phyloP scores from a whole-genome alignment of 345 rosid genomes.

The Heritiera littoralis region DNA sequence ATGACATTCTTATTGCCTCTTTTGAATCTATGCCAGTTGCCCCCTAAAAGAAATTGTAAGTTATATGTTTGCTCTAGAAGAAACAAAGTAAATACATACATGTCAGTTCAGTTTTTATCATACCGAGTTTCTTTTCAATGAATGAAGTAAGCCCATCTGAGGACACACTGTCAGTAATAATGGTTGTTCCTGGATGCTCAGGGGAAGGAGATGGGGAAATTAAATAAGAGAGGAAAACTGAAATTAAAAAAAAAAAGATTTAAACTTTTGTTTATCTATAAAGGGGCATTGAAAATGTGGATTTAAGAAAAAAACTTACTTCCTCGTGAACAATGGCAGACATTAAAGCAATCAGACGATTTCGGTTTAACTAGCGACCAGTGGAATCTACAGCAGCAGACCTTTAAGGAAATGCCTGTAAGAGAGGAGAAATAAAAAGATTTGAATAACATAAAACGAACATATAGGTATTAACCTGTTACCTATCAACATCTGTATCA shows the following conservation, averaged over 20 bases:
- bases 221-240: background rate
- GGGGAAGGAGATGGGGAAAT: slow-evolving; percentile 20
- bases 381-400: slow-evolving; percentile 99
- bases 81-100: background rate
- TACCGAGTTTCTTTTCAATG: slow-evolving; percentile 94
- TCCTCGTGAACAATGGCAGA: slow-evolving; percentile 96
- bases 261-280: background rate
- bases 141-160: slow-evolving; percentile 85
- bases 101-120: slow-evolving; percentile 18
- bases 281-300: background rate
- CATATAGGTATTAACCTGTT: slow-evolving; percentile 14
- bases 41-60: slow-evolving; percentile 50
- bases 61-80: slow-evolving; percentile 14
- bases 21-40: slow-evolving; percentile 91
- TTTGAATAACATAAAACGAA: background rate
- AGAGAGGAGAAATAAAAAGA: slow-evolving; percentile 12
- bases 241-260: background rate
- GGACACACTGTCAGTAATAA: slow-evolving; percentile 95
- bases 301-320: slow-evolving; percentile 45
- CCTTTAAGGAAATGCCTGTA: slow-evolving; percentile 39
- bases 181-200: slow-evolving; percentile 90
- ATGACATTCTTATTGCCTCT: slow-evolving; percentile 96
- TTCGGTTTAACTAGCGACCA: slow-evolving; percentile 87
- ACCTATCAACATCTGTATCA: slow-evolving; percentile 99
- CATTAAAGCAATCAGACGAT: slow-evolving; percentile 84